These are phyloP conservation scores for Microthlaspi erraticum DNA, from an alignment of 345 rosid species.

Conservation along the genomic window DNA sequence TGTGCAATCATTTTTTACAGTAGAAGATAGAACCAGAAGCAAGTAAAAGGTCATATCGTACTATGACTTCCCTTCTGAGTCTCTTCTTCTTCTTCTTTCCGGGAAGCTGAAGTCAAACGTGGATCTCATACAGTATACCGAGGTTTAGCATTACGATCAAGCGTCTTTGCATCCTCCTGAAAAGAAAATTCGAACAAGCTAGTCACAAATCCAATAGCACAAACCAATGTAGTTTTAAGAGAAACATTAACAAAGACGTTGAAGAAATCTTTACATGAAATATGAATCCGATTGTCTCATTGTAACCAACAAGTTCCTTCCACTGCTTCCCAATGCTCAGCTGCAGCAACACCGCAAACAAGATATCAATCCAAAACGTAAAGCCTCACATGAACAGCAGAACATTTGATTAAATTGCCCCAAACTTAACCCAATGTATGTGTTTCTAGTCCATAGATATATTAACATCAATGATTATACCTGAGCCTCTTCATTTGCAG, in stretches of 20 bases:
- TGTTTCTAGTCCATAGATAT: background rate
- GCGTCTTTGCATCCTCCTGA: slow-evolving; percentile 87
- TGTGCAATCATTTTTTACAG: slow-evolving; percentile 26
- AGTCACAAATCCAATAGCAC: slow-evolving; percentile 28
- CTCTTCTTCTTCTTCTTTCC: background rate
- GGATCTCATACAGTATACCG: slow-evolving; percentile 58
- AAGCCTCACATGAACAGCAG: slow-evolving; percentile 4
- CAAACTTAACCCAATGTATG: background rate
- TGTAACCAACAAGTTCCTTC: slow-evolving; percentile 81
- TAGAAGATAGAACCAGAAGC: slow-evolving; percentile 11
- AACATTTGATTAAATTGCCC: background rate
- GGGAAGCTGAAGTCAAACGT: slow-evolving; percentile 19
- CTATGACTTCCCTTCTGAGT: slow-evolving; percentile 5
- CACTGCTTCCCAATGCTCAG: slow-evolving; percentile 88
- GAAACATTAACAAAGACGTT: slow-evolving; percentile 11
- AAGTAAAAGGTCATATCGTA: slow-evolving; percentile 23
- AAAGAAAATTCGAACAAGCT: background rate
- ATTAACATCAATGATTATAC: slow-evolving; percentile 40
- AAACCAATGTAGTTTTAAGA: slow-evolving; percentile 16
- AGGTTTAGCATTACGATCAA: slow-evolving; percentile 63
- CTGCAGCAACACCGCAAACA: slow-evolving; percentile 45
- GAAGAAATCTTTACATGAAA: slow-evolving; percentile 56
- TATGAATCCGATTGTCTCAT: slow-evolving; percentile 70
- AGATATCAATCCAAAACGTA: background rate
- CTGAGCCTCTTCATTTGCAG: slow-evolving; percentile 81